Base-by-base conservation (phyloP, 2,329 filamentous ascomycete species). In the Aureobasidium sp. region DNA sequence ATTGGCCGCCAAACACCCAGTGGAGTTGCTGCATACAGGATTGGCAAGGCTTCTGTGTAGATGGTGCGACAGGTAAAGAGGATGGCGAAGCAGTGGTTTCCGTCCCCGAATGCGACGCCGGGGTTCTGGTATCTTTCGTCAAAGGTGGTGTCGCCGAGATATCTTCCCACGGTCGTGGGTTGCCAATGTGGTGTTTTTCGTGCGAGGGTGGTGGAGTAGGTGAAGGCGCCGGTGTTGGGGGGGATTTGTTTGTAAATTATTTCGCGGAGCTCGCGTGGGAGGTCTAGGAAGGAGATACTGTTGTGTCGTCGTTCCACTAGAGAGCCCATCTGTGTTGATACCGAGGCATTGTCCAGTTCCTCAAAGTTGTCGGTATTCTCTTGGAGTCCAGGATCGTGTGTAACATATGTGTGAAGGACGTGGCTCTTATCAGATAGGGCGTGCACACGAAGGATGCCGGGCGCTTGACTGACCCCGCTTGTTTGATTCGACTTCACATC, bases 31-130 rank as follows among this genome's bases (percentile, higher is more conserved):
- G 37, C 25, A 6, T 43, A 55, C 3, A 43, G 4, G 9, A 55
- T 8, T n/a, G 51, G 51, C 6, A 43, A n/a, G 10, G 51, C 51
- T 60, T 60, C 57, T 15, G 27, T 19, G 35, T 40, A 13, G 21
- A 60, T 23, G 23, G 45, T 31, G n/a, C 45, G 57, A 10, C 57
- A 60, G 17, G 57, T 60, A 7, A n/a, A 33, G 17, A 60, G 43
- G 10, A 60, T 55, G n/a, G 51, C 51, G 5, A 21, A 23, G 11
- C 9, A 17, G n/a, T 55, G 17, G 7, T 10, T 3, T 1, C 11
- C 37, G 6, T 17, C 17, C 1, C 51, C 51, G 5, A 55, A 33
- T 17, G 37, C 51, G 25, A 43, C 38, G 7, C 37, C 51, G 1
- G 31, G 11, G 38, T 55, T 55, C n/a, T 17, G n/a, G 15, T 21